Evolutionary conservation across 495 filamentous ascomycete genomes (phyloP).

Genomic region (Amphirosellinia nigrospora): DNA sequence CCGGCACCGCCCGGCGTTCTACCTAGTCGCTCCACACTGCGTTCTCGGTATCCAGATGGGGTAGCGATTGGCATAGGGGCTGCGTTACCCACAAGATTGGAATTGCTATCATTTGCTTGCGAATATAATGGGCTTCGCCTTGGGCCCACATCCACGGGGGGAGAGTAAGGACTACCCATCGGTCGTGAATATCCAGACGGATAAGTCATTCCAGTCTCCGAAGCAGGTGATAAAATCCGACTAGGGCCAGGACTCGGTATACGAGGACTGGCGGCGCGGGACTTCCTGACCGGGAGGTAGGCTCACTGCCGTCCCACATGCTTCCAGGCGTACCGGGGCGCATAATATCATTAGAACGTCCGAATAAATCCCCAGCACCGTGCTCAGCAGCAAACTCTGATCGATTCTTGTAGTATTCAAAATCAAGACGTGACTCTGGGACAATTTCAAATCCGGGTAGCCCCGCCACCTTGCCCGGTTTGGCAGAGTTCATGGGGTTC

Average conservation of each 20-base stretch:
- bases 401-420: conserved; percentile 87
- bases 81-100: conserved; percentile 50
- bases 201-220: conserved; percentile 38
- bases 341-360: conserved; percentile 67
- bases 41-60: conserved; percentile 49
- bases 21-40: conserved; percentile 37
- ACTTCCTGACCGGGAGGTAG: conserved; percentile 48
- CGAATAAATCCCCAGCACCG: conserved; percentile 78
- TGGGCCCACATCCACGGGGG: conserved; percentile 19
- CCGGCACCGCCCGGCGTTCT: conserved; percentile 43
- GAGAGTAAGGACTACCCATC: conserved; percentile 30
- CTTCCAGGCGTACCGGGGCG: conserved; percentile 71
- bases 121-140: conserved; percentile 47
- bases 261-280: conserved; percentile 38
- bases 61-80: conserved; percentile 50
- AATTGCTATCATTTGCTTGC: conserved; percentile 51
- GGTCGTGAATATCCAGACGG: conserved; percentile 37
- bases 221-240: conserved; percentile 31
- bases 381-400: conserved; percentile 87
- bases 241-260: conserved; percentile 30
- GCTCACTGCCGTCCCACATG: conserved; percentile 46
- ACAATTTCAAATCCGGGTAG: conserved; percentile 83
- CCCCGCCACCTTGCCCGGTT: conserved; percentile 70
- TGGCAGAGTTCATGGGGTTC: conserved; percentile 77
- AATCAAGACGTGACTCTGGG: conserved; percentile 87